These are phyloP conservation scores for Escallonia herrerae DNA, from an alignment of 129 eudicot species.

Conservation along the genomic window DNA sequence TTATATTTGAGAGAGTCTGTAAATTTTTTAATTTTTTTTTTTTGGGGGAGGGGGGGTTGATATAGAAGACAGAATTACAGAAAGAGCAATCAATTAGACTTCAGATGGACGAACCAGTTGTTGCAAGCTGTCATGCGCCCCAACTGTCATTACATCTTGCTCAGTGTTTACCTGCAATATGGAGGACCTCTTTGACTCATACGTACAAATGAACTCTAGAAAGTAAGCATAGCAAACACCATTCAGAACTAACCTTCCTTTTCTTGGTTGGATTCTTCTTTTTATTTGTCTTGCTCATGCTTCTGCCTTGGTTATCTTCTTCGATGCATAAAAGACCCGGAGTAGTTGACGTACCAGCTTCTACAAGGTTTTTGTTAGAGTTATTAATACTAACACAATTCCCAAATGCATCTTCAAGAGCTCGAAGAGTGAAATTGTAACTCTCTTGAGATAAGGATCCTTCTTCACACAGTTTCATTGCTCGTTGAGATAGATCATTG, in stretches of 20 bases:
- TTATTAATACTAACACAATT: conserved; percentile 53
- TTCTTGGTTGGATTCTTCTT: conserved; percentile 82
- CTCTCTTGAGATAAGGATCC: conserved; percentile 82
- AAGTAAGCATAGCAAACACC: background rate
- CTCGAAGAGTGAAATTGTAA: conserved; percentile 54
- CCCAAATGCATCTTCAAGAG: conserved; percentile 61
- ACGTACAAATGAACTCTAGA: background rate
- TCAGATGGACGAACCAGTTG: conserved; percentile 49
- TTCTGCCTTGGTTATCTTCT: conserved; percentile 67
- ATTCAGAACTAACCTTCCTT: conserved; percentile 52
- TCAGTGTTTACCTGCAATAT: conserved; percentile 52
- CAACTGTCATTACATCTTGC: conserved; percentile 64
- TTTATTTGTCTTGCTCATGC: conserved; percentile 55
- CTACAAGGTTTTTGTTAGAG: conserved; percentile 54
- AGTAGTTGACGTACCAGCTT: conserved; percentile 50
- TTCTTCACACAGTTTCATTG: conserved; percentile 81
- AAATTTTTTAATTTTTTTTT: too few species aligned
- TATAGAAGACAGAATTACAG: background rate
- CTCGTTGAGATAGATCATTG: conserved; percentile 65
- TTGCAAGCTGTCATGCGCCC: conserved; percentile 75
- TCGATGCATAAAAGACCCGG: conserved; percentile 61
- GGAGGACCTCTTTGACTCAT: background rate
- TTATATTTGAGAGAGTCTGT: too few species aligned
- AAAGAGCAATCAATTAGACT: background rate
- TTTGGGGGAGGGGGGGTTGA: background rate